These are phyloP conservation scores for Quercus ilex DNA, from an alignment of 306 rosid species.

Conservation along the genomic window DNA sequence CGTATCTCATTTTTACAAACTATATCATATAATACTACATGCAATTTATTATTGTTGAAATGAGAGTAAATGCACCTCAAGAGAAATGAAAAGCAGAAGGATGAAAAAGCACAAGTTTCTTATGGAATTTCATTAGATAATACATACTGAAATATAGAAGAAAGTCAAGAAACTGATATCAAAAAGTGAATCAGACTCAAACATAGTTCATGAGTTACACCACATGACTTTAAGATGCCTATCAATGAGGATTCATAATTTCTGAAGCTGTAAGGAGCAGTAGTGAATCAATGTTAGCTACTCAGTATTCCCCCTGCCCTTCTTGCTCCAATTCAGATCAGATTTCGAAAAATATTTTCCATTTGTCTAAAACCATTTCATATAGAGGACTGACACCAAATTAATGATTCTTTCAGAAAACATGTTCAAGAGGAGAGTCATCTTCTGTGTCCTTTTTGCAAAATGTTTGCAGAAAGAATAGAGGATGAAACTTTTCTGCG, in stretches of 20 bases:
- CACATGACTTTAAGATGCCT: background rate
- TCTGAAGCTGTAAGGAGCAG: too few species aligned
- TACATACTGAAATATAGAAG: background rate
- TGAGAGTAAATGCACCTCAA: background rate
- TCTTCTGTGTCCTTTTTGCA: background rate
- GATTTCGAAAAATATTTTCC: background rate
- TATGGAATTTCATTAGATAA: too few species aligned
- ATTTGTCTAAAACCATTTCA: background rate
- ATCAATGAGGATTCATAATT: too few species aligned
- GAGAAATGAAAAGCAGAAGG: background rate
- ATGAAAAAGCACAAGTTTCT: background rate
- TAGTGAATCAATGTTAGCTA: too few species aligned
- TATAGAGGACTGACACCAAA: background rate
- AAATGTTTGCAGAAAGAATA: background rate
- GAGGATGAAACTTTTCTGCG: background rate
- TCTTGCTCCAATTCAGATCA: too few species aligned
- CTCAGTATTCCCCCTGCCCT: too few species aligned
- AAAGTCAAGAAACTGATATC: background rate
- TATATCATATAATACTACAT: background rate
- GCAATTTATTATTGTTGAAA: background rate
- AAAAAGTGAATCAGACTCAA: background rate
- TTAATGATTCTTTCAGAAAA: background rate
- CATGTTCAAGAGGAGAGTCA: background rate
- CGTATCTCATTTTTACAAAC: background rate
- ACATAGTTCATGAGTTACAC: background rate